Conservation (phyloP, 305 asterid species). For the Vinca major region DNA sequence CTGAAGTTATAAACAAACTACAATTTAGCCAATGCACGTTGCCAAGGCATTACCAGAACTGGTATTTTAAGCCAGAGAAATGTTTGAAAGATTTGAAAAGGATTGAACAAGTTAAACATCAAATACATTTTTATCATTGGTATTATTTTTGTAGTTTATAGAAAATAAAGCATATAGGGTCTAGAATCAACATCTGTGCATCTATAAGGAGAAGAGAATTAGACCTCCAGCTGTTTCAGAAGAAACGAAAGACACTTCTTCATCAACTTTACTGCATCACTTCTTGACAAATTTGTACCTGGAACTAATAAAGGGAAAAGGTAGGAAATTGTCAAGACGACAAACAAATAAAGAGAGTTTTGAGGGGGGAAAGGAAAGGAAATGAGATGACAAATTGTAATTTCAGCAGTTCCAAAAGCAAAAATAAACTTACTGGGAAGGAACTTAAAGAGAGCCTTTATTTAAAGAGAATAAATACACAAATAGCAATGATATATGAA, state of each 20-base stretch:
- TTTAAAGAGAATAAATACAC: not conserved
- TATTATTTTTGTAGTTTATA: not conserved
- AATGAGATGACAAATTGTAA: not conserved
- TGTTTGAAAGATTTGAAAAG: not conserved
- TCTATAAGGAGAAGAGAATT: conserved; percentile 3
- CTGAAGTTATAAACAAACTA: conserved; percentile 28
- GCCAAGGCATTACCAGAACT: not conserved
- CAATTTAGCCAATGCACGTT: conserved; percentile 2
- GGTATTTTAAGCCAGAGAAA: not conserved
- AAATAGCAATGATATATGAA: not conserved
- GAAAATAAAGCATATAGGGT: not conserved
- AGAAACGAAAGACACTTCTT: conserved; percentile 59
- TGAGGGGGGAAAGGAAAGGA: not conserved
- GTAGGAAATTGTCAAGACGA: not conserved
- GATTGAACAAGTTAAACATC: not conserved
- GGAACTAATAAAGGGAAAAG: conserved; percentile 13
- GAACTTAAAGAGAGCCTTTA: not conserved
- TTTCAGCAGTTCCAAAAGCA: not conserved
- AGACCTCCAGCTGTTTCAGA: conserved; percentile 63
- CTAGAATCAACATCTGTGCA: not conserved
- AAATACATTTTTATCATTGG: not conserved
- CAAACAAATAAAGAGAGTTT: not conserved
- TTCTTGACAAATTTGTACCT: conserved; percentile 79
- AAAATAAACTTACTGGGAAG: not conserved
- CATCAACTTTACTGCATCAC: conserved; percentile 66